Evolutionary conservation across 2,329 filamentous ascomycete genomes (phyloP).

Genomic region (Trichoderma brevicompactum): DNA sequence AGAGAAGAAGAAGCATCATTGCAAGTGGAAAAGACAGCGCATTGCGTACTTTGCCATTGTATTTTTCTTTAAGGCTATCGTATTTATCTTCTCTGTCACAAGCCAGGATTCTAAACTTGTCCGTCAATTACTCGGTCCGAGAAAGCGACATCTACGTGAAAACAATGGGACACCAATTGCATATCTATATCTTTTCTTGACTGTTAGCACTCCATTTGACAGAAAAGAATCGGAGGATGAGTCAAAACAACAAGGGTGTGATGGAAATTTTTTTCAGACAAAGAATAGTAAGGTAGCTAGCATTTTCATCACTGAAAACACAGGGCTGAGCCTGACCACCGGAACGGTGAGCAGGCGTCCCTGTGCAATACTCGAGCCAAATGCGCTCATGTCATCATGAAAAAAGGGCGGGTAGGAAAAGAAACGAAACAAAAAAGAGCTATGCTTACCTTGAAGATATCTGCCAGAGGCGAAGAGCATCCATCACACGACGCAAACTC

Average conservation of each 20-base stretch:
- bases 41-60: slow-evolving; percentile 77
- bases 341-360: slow-evolving; percentile 70
- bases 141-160: slow-evolving; percentile 10
- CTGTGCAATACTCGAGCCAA: slow-evolving; percentile 97
- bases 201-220: slow-evolving; percentile 20
- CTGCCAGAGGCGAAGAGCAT: neutral
- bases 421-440: slow-evolving; percentile 22
- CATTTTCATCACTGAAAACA: slow-evolving; percentile 96
- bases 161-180: neutral
- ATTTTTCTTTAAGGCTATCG: slow-evolving; percentile 79
- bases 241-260: neutral
- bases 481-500: slow-evolving; percentile 36
- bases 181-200: neutral
- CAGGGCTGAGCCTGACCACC: slow-evolving; percentile 64
- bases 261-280: slow-evolving; percentile 71
- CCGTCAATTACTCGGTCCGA: slow-evolving; percentile 38
- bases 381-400: slow-evolving; percentile 99
- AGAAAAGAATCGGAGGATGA: neutral
- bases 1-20: slow-evolving; percentile 29
- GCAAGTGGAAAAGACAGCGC: slow-evolving; percentile 17
- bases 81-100: slow-evolving; percentile 93
- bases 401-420: slow-evolving; percentile 36
- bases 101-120: slow-evolving; percentile 75
- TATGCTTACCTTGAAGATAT: slow-evolving; percentile 27
- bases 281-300: slow-evolving; percentile 90